A percentile compares a stretch with the other conserved stretches of the same genome.
Conservation (phyloP, 345 rosid genomes). For the Geranium brycei region DNA sequence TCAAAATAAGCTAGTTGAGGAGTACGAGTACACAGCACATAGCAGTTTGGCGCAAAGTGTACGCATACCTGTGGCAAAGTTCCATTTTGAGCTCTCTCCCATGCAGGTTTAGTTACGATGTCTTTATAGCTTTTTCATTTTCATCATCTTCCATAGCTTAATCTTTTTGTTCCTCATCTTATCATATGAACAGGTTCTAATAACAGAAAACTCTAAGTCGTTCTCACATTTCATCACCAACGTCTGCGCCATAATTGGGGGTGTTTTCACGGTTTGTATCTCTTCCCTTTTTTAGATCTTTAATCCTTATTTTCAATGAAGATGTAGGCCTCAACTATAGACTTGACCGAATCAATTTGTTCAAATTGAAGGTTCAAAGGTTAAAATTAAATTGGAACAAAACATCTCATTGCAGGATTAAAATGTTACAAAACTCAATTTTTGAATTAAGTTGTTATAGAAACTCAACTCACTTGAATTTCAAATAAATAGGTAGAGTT, state of each 20-base stretch:
- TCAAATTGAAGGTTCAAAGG: too few relatives aligned
- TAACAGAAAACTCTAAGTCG: conserved; percentile 69
- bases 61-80: conserved; percentile 68
- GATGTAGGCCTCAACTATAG: too few relatives aligned
- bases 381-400: too few relatives aligned
- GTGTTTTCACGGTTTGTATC: conserved; percentile 87
- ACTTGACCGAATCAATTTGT: too few relatives aligned
- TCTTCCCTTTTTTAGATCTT: not conserved
- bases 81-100: conserved; percentile 94
- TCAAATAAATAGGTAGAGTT: too few relatives aligned
- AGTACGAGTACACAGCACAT: conserved; percentile 93
- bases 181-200: conserved; percentile 40
- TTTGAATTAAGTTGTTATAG: too few relatives aligned
- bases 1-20: conserved; percentile 46
- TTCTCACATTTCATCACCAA: conserved; percentile 92
- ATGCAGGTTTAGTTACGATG: conserved; percentile 60
- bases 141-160: not conserved
- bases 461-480: too few relatives aligned
- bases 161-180: not conserved
- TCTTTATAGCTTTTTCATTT: not conserved
- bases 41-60: conserved; percentile 71
- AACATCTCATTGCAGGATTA: too few relatives aligned
- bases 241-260: conserved; percentile 91
- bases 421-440: too few relatives aligned
- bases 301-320: not conserved